These are phyloP conservation scores for Xylaria venustula DNA, from an alignment of 495 filamentous ascomycete genomes.

Conservation along the genomic window DNA sequence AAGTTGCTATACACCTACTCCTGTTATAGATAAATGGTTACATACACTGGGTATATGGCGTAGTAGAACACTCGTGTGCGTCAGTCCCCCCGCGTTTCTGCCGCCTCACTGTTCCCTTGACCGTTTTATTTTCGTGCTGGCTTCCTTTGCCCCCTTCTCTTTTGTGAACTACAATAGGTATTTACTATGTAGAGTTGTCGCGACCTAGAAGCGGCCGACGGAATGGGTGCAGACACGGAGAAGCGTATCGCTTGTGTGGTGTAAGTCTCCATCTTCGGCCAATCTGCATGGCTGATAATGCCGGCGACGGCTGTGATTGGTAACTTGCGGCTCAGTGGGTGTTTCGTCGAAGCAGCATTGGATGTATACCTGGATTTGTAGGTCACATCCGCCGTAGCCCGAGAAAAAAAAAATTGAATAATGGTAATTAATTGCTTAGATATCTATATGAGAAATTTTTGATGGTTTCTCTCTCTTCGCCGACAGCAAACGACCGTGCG, in stretches of 20 bases:
- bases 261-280: conserved; percentile 24
- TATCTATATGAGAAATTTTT: conserved; percentile 7
- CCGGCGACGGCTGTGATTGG: conserved; percentile 32
- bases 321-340: conserved; percentile 22
- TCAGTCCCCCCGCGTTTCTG: conserved; percentile 11
- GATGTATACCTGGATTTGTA: conserved; percentile 27
- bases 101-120: conserved; percentile 5
- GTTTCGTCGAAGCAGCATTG: conserved; percentile 22
- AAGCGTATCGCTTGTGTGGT: conserved; percentile 18
- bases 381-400: conserved; percentile 37
- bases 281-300: conserved; percentile 31
- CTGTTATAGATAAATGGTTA: conserved; percentile 12
- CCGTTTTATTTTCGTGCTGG: conserved; percentile 12
- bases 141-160: not conserved
- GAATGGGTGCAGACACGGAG: conserved; percentile 16
- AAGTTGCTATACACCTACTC: no score
- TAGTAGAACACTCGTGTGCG: conserved; percentile 7
- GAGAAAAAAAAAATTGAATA: conserved; percentile 29
- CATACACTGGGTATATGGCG: conserved; percentile 6
- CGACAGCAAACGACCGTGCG: not conserved
- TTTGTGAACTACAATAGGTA: no score
- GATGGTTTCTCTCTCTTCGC: not conserved
- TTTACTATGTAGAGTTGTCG: conserved; percentile 1
- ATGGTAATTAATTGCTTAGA: conserved; percentile 23
- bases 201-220: conserved; percentile 11